Conservation (phyloP, 495 filamentous ascomycete species). For the Podospora pseudoanserina region DNA sequence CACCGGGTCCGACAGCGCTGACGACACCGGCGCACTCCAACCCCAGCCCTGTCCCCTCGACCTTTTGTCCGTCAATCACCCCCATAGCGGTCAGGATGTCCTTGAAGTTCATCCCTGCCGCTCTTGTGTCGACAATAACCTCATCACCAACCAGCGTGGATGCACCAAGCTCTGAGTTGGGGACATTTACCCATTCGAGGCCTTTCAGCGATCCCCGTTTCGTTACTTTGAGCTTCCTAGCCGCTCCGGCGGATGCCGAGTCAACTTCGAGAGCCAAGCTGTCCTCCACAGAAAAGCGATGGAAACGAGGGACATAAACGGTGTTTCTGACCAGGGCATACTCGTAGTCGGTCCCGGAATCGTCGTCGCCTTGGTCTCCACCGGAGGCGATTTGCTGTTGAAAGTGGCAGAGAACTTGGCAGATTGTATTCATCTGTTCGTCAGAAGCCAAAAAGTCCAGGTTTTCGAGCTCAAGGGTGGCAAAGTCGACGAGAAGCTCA, state of each 20-base stretch:
- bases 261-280: not conserved
- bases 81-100: constrained; percentile 40
- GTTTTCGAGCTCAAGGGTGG: not conserved
- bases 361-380: not conserved
- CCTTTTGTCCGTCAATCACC: constrained; percentile 29
- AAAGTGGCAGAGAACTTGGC: not conserved
- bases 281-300: not conserved
- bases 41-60: constrained; percentile 33
- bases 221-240: not conserved
- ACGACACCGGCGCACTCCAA: constrained; percentile 13
- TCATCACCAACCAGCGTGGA: not conserved
- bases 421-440: not conserved
- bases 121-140: constrained; percentile 30
- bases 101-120: constrained; percentile 40
- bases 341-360: not conserved
- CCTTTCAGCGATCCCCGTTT: not conserved
- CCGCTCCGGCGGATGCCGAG: not conserved
- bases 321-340: not conserved
- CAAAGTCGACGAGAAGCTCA: not conserved
- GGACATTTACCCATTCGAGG: not conserved
- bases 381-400: not conserved
- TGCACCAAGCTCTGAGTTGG: not conserved
- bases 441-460: not conserved
- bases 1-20: not conserved
- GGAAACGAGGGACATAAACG: not conserved